Base-by-base conservation (phyloP, 2,329 filamentous ascomycete species). In the Colletotrichum sp. region DNA sequence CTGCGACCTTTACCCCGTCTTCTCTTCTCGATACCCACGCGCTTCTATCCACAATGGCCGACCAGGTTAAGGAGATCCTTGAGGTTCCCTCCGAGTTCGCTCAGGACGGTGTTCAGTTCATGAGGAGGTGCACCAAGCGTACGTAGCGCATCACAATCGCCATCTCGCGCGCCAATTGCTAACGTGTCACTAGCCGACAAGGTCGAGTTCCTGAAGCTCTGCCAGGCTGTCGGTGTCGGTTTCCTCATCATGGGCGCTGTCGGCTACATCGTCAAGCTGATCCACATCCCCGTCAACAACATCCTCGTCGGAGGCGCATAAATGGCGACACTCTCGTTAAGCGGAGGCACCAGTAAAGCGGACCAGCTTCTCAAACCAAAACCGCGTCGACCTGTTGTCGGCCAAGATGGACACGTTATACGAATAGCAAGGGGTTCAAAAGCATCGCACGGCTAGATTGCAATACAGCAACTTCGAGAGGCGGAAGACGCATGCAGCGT, bases 171-270 rank as follows among this genome's bases (percentile, higher is more conserved):
- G 27, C 30, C 64, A 49, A 39, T 27, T 71, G 44, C 52, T 70
- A 61, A 77, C 39, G n/a, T 34, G 22, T 63, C 44, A 8, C 15
- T 15, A 78, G 78, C 78, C 63, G 86, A 88, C 70, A 82, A 84
- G 78, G 84, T 85, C 78, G 86, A 88, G 80, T 88, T 88, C 78
- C 80, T 87, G 70, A 85, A 85, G 78, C 84, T 88, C 72, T 87
- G 85, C 82, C 88, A 89, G 86, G 92, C 92, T 77, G 92, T 94
- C 77, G 93, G 92, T 75, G 89, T 93, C 78, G 93, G 93, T 76
- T 94, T 94, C 86, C 84, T 94, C 78, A 90, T 94, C 84, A 94
- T 93, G 92, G 92, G 92, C 78, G 91, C 91, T 64, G 92, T 94
- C 74, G 92, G 92, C 78, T 94, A 93, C 85, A 85, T 94, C 78